A percentile compares a stretch with the other conserved stretches of the same genome.
phyloP scores from a whole-genome alignment of 306 rosid genomes.

The Betula pendula region DNA sequence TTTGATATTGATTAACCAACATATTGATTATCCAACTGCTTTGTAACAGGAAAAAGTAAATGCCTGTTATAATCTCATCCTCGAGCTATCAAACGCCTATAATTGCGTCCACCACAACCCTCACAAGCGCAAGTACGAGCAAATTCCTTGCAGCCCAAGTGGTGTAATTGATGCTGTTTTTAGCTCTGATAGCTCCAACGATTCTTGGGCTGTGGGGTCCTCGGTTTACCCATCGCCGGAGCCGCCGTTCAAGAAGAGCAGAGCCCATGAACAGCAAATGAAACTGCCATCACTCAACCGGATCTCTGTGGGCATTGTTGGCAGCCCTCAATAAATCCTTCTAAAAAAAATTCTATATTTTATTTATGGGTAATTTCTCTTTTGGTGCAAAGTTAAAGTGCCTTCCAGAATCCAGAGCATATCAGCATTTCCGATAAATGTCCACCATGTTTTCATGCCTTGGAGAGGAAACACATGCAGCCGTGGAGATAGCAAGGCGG shows the following conservation, averaged over 20 bases:
- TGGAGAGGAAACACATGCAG: conserved; percentile 28
- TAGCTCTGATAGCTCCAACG: conserved; percentile 72
- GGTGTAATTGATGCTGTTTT: conserved; percentile 73
- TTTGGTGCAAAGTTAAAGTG: conserved; percentile 13
- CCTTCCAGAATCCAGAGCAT: not conserved
- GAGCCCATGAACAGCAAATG: conserved; percentile 57
- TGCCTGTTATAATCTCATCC: conserved; percentile 59
- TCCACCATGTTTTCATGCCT: conserved; percentile 29
- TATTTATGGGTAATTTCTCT: conserved; percentile 25
- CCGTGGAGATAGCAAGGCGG: conserved; percentile 11
- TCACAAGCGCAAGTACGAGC: conserved; percentile 55
- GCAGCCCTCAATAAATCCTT: conserved; percentile 48
- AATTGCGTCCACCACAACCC: conserved; percentile 18
- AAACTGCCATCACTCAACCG: conserved; percentile 48
- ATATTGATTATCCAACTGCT: too few relatives aligned
- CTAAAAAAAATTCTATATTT: not conserved
- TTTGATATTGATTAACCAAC: conserved; percentile 23
- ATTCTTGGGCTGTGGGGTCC: conserved; percentile 75
- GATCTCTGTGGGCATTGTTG: conserved; percentile 57
- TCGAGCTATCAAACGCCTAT: conserved; percentile 35
- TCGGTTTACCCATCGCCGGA: conserved; percentile 48
- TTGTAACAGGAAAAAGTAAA: conserved; percentile 73
- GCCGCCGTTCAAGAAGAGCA: conserved; percentile 66
- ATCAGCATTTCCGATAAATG: conserved; percentile 56
- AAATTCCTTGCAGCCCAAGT: conserved; percentile 69